A percentile compares a stretch with the other conserved stretches of the same genome.
Conservation (phyloP, 805 yeast genomes). For the Blastobotrys mokoenaii region DNA sequence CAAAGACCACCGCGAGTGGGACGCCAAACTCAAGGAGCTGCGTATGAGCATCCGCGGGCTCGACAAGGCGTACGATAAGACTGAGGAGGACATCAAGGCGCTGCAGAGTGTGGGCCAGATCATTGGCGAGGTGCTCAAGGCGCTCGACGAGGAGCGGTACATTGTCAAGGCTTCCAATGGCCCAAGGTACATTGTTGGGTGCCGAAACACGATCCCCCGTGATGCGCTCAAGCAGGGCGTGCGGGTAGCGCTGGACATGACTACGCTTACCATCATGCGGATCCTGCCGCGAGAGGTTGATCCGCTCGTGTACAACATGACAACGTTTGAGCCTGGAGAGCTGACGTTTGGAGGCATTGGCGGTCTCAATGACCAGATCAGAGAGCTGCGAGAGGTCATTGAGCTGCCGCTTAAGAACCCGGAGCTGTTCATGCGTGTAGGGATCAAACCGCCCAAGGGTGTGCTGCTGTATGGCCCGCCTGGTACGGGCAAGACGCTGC, state of each 20-base stretch:
- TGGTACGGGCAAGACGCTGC: slow-evolving; percentile 93
- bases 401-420: slow-evolving; percentile 96
- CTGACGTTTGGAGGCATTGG: slow-evolving; percentile 92
- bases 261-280: slow-evolving; percentile 95
- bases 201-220: slow-evolving; percentile 85
- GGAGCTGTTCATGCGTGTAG: slow-evolving; percentile 89
- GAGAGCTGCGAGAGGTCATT: slow-evolving; percentile 95
- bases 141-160: slow-evolving; percentile 83
- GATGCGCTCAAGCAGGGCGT: slow-evolving; percentile 83
- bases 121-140: slow-evolving; percentile 94
- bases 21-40: slow-evolving; percentile 76
- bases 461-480: slow-evolving; percentile 96
- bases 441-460: slow-evolving; percentile 98
- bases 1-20: slow-evolving; percentile 91
- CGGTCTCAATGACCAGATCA: slow-evolving; percentile 89
- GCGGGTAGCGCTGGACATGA: slow-evolving; percentile 94
- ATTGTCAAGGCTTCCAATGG: slow-evolving; percentile 96
- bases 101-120: slow-evolving; percentile 95
- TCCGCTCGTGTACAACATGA: slow-evolving; percentile 96
- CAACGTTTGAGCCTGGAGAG: slow-evolving; percentile 96
- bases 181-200: slow-evolving; percentile 95
- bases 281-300: slow-evolving; percentile 96
- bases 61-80: slow-evolving; percentile 78
- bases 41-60: slow-evolving; percentile 75
- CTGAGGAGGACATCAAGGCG: slow-evolving; percentile 96